Evolutionary conservation across 2,329 filamentous ascomycete species (phyloP).

Genomic region (Aspergillus sergii): DNA sequence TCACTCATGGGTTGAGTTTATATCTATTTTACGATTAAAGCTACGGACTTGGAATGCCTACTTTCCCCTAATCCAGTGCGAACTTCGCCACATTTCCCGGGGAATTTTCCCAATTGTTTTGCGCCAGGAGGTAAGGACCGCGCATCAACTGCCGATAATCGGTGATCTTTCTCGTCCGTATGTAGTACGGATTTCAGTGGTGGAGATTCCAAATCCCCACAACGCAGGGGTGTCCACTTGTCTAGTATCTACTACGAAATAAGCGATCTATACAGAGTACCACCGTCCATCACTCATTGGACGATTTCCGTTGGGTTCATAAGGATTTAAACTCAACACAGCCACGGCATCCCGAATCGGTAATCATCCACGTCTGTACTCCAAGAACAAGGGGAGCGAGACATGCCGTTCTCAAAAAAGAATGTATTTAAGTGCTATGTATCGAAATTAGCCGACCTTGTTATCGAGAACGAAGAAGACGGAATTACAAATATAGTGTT

Average conservation of each 20-base stretch:
- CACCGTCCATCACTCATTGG: not conserved
- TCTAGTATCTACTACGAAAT: not conserved
- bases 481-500: too few relatives aligned
- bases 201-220: not conserved
- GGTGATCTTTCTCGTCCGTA: not conserved
- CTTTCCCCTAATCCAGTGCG: too few relatives aligned
- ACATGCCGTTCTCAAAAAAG: too few relatives aligned
- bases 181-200: not conserved
- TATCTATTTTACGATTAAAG: too few relatives aligned
- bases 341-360: conserved; percentile 9
- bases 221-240: not conserved
- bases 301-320: not conserved
- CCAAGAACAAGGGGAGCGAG: too few relatives aligned
- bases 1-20: too few relatives aligned
- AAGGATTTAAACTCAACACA: not conserved
- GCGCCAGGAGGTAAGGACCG: not conserved
- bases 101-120: too few relatives aligned
- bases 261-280: not conserved
- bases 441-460: too few relatives aligned
- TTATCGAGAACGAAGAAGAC: too few relatives aligned
- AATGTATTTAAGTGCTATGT: too few relatives aligned
- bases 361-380: conserved; percentile 5
- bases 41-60: too few relatives aligned
- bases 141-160: conserved; percentile 7
- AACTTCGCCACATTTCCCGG: too few relatives aligned